Conservation (phyloP, 306 rosid genomes). For the Hylodesmum podocarpum region DNA sequence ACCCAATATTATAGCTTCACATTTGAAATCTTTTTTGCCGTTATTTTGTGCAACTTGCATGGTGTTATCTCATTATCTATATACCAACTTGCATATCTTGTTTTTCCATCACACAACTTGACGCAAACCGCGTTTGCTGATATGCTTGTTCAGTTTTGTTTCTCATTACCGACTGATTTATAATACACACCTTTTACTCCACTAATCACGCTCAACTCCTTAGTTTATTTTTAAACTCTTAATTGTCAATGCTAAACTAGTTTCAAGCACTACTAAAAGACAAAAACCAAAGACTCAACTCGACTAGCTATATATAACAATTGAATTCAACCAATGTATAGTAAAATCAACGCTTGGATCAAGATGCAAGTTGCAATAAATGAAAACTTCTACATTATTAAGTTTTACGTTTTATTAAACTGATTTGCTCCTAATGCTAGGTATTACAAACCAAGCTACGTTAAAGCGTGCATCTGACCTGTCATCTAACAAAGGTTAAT, state of each 20-base stretch:
- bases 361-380: background rate
- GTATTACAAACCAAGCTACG: background rate
- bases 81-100: background rate
- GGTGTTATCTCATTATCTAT: background rate
- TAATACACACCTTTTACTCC: background rate
- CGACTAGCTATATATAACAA: background rate
- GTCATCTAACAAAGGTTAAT: too few relatives aligned
- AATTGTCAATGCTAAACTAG: background rate
- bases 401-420: background rate
- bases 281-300: constrained; percentile 2
- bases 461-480: too few relatives aligned
- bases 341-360: background rate
- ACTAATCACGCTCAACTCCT: background rate
- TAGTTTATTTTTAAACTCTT: background rate
- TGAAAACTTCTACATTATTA: background rate
- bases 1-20: background rate
- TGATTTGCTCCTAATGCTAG: background rate
- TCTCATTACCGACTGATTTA: background rate
- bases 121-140: background rate
- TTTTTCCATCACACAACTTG: background rate
- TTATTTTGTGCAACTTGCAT: constrained; percentile 16
- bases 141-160: background rate
- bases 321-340: constrained; percentile 10
- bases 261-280: background rate
- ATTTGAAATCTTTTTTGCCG: background rate